Base-by-base conservation (phyloP, 1,139 yeast species). In the Schwanniomyces etchellsii region DNA sequence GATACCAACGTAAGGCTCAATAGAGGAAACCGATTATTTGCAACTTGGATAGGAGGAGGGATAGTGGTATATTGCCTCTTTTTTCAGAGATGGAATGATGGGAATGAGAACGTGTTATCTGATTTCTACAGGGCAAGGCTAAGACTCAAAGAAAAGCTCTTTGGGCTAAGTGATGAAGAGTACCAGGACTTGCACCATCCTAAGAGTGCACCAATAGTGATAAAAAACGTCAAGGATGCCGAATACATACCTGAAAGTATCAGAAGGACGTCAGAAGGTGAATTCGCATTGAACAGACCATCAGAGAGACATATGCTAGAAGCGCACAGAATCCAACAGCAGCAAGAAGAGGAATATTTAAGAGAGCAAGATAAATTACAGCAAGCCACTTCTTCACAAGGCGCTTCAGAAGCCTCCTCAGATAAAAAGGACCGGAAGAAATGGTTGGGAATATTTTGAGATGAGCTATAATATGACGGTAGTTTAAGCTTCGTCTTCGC, bases 31-130 rank as follows among this genome's bases (percentile, higher is more conserved):
- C 54, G 60, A 35, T 71, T 54, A 69, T 77, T 43, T 59, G 81
- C 70, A 0, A 61, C 68, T 11, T 49, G 70, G 9, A 42, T 74
- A 14, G 66, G 70, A 5, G 60, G 64, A 14, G 62, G 72, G 1
- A 53, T 77, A 5, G 55, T 71, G 16, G 48, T 73, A 2, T 80
- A 75, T 47, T 80, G 78, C 24, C 71, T 81, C 5, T 84, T 84
- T 48, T 79, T 83, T 55, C 74, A 80, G 50, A 64, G 89, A 34
- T 84, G 95, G 95, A 83, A 85, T 48, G 93, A 84, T 35, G 89
- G 89, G 5, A 72, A 75, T 43, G 93, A 84, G 39, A 80, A 83
- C 45, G 77, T 82, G 3, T 78, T 84, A 54, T 70, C 84, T 9
- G 77, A 71, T 29, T 77, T 83, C 31, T 77, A 83, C 50, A 55